Base-by-base conservation (phyloP, 1,139 yeast genomes). In the Kodamaea ohmeri region DNA sequence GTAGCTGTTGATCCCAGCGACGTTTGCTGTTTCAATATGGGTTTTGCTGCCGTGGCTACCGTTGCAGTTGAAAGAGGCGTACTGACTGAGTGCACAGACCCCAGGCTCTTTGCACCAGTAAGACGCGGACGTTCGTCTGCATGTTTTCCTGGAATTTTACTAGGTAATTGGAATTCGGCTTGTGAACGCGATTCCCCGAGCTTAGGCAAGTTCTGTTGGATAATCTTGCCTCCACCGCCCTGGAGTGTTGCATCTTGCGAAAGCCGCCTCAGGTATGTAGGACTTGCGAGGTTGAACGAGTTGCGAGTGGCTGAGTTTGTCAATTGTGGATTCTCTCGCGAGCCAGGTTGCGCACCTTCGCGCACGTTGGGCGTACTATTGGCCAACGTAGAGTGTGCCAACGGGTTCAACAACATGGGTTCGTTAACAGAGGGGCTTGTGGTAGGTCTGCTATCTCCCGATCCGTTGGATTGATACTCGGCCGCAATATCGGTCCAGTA, bases 211-310 rank as follows among this genome's bases (percentile, higher is more conserved):
- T 65, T 51, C 37, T 61, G 67, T 21, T 55, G 63, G 5, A 61
- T 52, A 6, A 70, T 53, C 44, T 68, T 68, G 5, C 76, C 76
- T 60, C 61, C 1, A 70, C 67, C 34, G 67, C 50, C 9, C 65
- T 41, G 4, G n/a, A 36, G 30, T 4, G 40, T 19, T 2, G 73
- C 61, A 0, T 71, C 74, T 2, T 66, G 58, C 2, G 74, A 67
- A 38, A 60, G 65, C 35, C 76, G 44, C 32, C 67, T 61, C 7
- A 72, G 56, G 34, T 57, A 52, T 4, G 70, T 61, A 3, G 78
- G 78, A 37, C 76, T 70, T 2, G 73, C 58, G 12, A 46, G 31
- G 12, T 29, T 37, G 25, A 17, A 24, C 3, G 13, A 13, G 17
- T 12, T 15, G n/a, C 25, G 11, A 18, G 6, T 36, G 22, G 13